Evolutionary conservation across 371 early-diverging fungal species (phyloP).

Genomic region (Mortierella sp.): DNA sequence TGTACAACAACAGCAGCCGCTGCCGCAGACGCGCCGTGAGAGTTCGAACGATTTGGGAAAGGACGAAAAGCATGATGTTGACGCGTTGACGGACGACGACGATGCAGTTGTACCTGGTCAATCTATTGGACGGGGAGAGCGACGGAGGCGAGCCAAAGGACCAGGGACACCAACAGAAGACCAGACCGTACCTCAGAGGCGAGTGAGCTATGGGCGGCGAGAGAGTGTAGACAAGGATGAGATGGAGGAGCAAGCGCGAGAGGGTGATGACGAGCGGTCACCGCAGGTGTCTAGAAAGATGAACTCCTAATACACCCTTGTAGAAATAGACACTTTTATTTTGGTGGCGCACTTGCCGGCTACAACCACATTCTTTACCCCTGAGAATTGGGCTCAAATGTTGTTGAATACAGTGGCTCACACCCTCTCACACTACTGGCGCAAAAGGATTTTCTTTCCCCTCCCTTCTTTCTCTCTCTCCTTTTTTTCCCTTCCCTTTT

Average conservation of each 20-base stretch:
- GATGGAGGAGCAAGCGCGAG: constrained; percentile 15
- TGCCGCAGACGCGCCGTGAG: background rate
- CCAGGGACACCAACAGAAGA: constrained; percentile 19
- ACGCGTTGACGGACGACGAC: constrained; percentile 5
- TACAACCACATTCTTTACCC: background rate
- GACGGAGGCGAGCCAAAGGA: constrained; percentile 20
- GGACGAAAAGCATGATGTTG: constrained; percentile 3
- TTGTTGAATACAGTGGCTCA: background rate
- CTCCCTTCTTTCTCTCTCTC: background rate
- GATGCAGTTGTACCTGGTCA: constrained; percentile 13
- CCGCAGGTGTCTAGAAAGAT: constrained; percentile 24
- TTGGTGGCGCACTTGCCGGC: background rate
- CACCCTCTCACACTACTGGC: too few relatives aligned
- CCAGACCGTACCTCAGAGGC: constrained; percentile 16
- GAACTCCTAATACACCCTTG: background rate
- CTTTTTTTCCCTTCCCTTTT: background rate
- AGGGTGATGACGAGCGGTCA: constrained; percentile 45
- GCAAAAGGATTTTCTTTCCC: background rate
- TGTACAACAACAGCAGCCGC: background rate
- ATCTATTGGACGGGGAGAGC: constrained; percentile 9
- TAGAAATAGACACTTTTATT: background rate
- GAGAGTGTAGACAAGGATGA: constrained; percentile 12
- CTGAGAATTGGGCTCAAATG: background rate
- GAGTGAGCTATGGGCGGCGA: constrained; percentile 20
- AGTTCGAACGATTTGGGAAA: background rate